Evolutionary conservation across 1,284 basidiomycete species (phyloP).

Genomic region (Heterobasidion parviporum): DNA sequence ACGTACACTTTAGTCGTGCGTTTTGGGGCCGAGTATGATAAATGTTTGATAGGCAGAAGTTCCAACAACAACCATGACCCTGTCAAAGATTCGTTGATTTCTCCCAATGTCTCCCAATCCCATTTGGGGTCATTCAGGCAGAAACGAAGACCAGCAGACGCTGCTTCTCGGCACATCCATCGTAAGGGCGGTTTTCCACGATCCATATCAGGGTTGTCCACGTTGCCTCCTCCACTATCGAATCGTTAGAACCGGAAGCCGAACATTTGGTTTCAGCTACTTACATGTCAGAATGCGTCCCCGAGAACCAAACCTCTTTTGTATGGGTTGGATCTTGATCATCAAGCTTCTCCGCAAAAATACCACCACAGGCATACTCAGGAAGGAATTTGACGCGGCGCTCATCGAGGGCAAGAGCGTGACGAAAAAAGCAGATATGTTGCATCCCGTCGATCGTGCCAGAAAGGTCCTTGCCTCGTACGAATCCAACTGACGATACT

Average conservation of each 20-base stretch:
- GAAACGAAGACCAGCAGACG: not conserved
- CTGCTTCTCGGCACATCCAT: constrained; percentile 2
- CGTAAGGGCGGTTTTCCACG: not conserved
- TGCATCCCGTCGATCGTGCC: constrained; percentile 12
- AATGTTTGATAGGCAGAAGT: not conserved
- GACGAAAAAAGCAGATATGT: constrained; percentile 25
- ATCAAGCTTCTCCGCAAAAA: not conserved
- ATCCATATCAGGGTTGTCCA: not conserved
- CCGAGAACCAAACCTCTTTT: constrained; percentile 12
- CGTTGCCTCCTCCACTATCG: not conserved
- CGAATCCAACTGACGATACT: constrained; percentile 27
- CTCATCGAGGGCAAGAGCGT: constrained; percentile 21
- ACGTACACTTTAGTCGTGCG: too few relatives aligned
- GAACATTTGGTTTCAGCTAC: not conserved
- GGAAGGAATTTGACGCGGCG: constrained; percentile 18
- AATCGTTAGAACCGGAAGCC: not conserved
- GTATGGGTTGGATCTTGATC: not conserved
- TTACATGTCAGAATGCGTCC: constrained; percentile 9
- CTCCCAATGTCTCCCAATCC: not conserved
- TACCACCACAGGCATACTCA: constrained; percentile 10
- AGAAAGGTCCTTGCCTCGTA: constrained; percentile 18
- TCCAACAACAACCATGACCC: not conserved
- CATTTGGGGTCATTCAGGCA: not conserved
- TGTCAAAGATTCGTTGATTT: not conserved
- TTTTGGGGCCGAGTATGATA: not conserved